Evolutionary conservation across 2,329 filamentous ascomycete species (phyloP), one percentile per base, ranked within the genome.

Genomic region (Parastagonospora nodorum): DNA sequence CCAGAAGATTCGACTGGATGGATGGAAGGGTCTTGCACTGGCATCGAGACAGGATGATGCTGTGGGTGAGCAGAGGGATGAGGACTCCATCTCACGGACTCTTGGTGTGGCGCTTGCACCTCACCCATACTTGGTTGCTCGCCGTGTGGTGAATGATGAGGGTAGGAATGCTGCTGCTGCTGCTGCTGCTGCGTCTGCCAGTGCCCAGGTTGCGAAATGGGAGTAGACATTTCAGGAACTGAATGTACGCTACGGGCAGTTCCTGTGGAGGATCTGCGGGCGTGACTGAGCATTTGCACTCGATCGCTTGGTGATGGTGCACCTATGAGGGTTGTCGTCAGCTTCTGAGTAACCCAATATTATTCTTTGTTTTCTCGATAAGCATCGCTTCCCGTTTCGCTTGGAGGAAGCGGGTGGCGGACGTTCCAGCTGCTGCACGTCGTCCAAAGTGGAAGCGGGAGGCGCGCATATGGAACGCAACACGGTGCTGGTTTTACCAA

Each of bases 291-390:
- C 56, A 75, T 74, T 46, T 73, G 70, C 39, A 74, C 63, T 36
- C 72, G 63, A 51, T 75, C 72, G 54, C 67, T 73, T 29, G 72
- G 71, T n/a, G 71, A 74, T 12, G 70, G 68, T 16, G 70, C 71
- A 38, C 67, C 66, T 65, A 57, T 60, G 37, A 58, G 58, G 16
- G 32, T 14, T 48, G 43, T 35, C 32, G 61, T 64, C 56, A 58
- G 61, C 50, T 32, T 50, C 48, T 51, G 59, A 62, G 61, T 49
- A 55, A 48, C 43, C 27, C 43, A 43, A 59, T 63, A 59, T 63
- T 42, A 61, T 51, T 5, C 56, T 62, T 52, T 43, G 42, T 49
- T 63, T 51, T 47, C 27, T 47, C 14, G 19, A 33, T 15, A 35
- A 50, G 36, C 29, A 50, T 42, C 24, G 37, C 53, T 57, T 48